Conservation (phyloP, 768 basidiomycete species). For the Mycena metata region DNA sequence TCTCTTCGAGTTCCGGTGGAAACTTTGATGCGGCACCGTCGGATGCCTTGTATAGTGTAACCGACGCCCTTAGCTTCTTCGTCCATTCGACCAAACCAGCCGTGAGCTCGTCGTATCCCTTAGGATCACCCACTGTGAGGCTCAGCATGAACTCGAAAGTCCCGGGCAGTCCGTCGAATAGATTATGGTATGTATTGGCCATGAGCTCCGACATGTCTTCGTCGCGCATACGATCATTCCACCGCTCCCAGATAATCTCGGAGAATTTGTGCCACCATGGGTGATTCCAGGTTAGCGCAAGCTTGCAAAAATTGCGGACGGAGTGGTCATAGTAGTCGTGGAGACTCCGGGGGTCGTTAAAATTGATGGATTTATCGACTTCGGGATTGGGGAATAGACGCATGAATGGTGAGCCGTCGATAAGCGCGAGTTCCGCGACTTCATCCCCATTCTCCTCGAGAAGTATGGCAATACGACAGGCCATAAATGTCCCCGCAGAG, state of each 20-base stretch:
- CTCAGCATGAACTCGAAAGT: conserved; percentile 9
- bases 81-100: background rate
- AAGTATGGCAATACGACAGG: conserved; percentile 2
- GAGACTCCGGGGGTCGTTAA: conserved; percentile 1
- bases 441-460: conserved; percentile 3
- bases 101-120: background rate
- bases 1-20: background rate
- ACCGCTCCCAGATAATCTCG: conserved; percentile 1
- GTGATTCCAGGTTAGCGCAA: background rate
- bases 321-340: background rate
- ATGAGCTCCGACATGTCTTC: conserved; percentile 10
- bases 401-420: conserved; percentile 6
- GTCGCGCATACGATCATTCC: background rate
- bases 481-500: conserved; percentile 2
- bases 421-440: conserved; percentile 11
- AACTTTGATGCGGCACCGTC: background rate
- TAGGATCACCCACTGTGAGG: background rate
- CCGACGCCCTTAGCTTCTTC: background rate
- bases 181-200: background rate
- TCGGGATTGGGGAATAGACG: background rate
- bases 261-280: conserved; percentile 10
- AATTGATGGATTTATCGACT: background rate
- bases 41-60: conserved; percentile 5
- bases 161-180: background rate
- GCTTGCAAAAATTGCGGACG: too few species aligned